Evolutionary conservation across 2,329 filamentous ascomycete genomes (phyloP).

Genomic region (Cytospora paraplurivora): DNA sequence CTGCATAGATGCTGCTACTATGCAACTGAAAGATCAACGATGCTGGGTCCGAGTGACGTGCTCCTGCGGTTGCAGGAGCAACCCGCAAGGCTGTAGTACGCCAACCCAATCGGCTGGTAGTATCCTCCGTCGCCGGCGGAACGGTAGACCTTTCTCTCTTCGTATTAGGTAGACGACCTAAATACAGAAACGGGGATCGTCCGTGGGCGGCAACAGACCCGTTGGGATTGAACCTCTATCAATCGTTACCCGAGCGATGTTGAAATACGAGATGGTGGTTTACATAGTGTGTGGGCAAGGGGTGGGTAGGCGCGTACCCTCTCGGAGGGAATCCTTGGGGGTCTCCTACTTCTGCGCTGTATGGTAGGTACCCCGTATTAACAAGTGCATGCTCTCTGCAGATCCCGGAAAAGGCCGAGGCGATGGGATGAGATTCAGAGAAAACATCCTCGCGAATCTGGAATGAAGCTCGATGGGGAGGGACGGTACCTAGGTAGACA

Average conservation of each 20-base stretch:
- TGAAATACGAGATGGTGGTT: conserved; percentile 1
- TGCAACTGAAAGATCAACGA: background rate
- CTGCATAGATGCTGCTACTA: no score
- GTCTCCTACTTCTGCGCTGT: conserved; percentile 1
- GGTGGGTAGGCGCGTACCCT: background rate
- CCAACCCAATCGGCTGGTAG: background rate
- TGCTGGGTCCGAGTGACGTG: background rate
- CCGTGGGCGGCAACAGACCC: background rate
- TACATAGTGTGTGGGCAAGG: background rate
- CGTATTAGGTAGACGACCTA: background rate
- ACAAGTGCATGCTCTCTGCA: conserved; percentile 16
- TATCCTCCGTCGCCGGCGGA: background rate
- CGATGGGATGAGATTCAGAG: background rate
- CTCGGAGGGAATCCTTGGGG: background rate
- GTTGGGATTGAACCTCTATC: background rate
- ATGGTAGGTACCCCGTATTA: conserved; percentile 3
- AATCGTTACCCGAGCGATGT: background rate
- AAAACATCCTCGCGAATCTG: background rate
- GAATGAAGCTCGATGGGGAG: background rate
- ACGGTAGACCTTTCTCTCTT: background rate
- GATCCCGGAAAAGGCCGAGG: conserved; percentile 16
- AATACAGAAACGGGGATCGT: conserved; percentile 1
- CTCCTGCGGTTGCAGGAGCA: background rate
- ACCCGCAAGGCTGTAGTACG: background rate
- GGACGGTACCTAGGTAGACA: no score